Evolutionary conservation across 1,139 yeast species (phyloP), one percentile per base, ranked within the genome.

Genomic region (Taphrina betulina): DNA sequence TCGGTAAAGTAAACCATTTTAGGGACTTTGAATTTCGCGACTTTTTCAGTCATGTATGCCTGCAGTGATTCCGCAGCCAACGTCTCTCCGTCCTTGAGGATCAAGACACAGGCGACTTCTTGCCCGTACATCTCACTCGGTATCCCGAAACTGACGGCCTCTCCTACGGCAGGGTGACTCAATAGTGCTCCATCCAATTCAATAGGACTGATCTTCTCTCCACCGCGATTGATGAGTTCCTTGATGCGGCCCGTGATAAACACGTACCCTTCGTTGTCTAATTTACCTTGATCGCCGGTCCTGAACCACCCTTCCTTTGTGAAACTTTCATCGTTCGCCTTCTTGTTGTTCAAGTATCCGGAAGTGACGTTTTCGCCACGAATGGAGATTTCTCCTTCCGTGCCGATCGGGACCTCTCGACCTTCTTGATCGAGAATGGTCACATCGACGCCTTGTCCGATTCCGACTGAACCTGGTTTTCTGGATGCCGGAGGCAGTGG

Each of bases 251-350:
- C 87, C 31, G 85, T 81, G 60, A 82, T 72, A 16, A 75, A 72
- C 28, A 82, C 68, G 65, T 79, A 78, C 0, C 82, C 81, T 53
- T 81, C 82, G n/a, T 68, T 65, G 64, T 81, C 84, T 53, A 79
- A 68, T 62, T 70, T 76, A 1, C 87, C 87, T 66, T 82, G 84
- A 65, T 83, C 89, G 50, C 89, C 89, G 7, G 89, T 83, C 60
- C 85, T 75, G 75, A 83, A 83, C 69, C 74, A 82, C 31, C 80
- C 79, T 14, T 75, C 71, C 52, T 66, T 64, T 5, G 84, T 78
- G 68, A 81, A 83, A 29, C 83, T 75, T 61, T 81, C 86, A 40
- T 71, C 72, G 63, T 83, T 83, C 33, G 88, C 89, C 69, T 79
- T 80, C 40, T 74, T 75, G 66, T 83, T 83, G 69, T 82, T 80